phyloP scores from a whole-genome alignment of 768 basidiomycete species.

The Pleurotus giganteus region DNA sequence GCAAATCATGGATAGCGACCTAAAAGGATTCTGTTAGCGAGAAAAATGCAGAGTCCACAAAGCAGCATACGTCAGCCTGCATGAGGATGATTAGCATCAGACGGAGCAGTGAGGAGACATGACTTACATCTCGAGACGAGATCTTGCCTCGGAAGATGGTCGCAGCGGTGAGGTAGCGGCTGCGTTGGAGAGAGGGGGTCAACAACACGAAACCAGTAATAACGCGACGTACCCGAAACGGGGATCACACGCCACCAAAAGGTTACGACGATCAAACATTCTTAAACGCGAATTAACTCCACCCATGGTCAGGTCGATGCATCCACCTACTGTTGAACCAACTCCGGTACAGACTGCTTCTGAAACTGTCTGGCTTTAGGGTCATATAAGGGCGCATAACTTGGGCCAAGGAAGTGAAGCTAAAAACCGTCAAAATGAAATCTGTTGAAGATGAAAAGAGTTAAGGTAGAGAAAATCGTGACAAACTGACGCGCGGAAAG shows the following conservation, averaged over 20 bases:
- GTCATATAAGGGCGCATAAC: constrained; percentile 87
- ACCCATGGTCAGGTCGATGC: neutral
- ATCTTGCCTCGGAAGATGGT: constrained; percentile 86
- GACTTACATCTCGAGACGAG: constrained; percentile 77
- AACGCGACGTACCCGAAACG: constrained; percentile 55
- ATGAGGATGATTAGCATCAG: constrained; percentile 32
- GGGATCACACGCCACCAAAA: constrained; percentile 83
- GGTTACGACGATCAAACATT: constrained; percentile 75
- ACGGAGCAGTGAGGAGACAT: constrained; percentile 16
- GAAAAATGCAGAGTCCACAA: constrained; percentile 8
- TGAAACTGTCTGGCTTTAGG: constrained; percentile 61
- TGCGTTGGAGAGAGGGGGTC: constrained; percentile 21
- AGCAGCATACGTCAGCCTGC: constrained; percentile 51
- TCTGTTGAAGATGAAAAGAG: constrained; percentile 11
- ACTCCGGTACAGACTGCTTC: constrained; percentile 58
- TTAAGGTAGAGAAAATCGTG: neutral
- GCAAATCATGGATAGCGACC: constrained; percentile 71
- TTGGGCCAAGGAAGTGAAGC: constrained; percentile 96
- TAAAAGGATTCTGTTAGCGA: constrained; percentile 27
- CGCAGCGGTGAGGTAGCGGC: constrained; percentile 84
- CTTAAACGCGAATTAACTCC: constrained; percentile 31
- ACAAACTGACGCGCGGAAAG: constrained; percentile 78
- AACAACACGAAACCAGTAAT: neutral
- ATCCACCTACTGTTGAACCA: constrained; percentile 65
- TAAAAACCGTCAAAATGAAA: constrained; percentile 27